Evolutionary conservation across 1,284 basidiomycete species (phyloP), one percentile per base, ranked within the genome.

Genomic region (Ceratobasidium theobromae): DNA sequence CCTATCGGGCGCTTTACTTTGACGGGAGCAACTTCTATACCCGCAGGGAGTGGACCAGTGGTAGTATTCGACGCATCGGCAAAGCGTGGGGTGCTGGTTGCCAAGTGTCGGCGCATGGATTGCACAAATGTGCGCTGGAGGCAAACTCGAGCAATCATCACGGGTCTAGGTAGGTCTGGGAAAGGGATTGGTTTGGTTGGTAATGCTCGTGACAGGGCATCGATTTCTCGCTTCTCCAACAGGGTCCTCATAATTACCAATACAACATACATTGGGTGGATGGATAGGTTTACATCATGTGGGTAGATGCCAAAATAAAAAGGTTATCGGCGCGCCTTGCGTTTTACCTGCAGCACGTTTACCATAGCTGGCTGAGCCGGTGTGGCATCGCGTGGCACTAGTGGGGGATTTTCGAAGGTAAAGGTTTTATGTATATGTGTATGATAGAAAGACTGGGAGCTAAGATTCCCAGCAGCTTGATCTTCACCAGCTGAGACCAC

Each of bases 1-100:
- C 92, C 92, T 70, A 93, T 81, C 11, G 91, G 91, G 77, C 85
- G 89, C 79, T 86, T 90, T 8, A 69, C 69, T 65, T 68, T 70
- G 32, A 70, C 69, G 30, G 55, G 60, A 18, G 46, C 57, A 51
- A 55, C 68, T 27, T 67, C 69, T 12, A 53, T 55, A n/a, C 65
- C 67, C 8, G 67, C 32, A 27, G 68, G 53, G 6, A 62, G n/a
- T n/a, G n/a, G n/a, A 23, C 41, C 30, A n/a, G 32, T 40, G 6
- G 16, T 43, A 5, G 40, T 43, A 18, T n/a, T 43, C 16, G 55
- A n/a, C 4, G 58, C 35, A 23, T 62, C 58, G 12, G 48, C 58
- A n/a, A 41, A 51, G 2, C 46, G 45, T 21, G 58, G 45, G 5
- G 33, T 16, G n/a, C 32, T 51, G 2, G 46, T 62, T 6, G 48